Percentiles rank a stretch among this genome's conserved stretches.
Evolutionary conservation across 2,329 filamentous ascomycete species (phyloP).

Genomic region (Pseudogymnoascus sp.): DNA sequence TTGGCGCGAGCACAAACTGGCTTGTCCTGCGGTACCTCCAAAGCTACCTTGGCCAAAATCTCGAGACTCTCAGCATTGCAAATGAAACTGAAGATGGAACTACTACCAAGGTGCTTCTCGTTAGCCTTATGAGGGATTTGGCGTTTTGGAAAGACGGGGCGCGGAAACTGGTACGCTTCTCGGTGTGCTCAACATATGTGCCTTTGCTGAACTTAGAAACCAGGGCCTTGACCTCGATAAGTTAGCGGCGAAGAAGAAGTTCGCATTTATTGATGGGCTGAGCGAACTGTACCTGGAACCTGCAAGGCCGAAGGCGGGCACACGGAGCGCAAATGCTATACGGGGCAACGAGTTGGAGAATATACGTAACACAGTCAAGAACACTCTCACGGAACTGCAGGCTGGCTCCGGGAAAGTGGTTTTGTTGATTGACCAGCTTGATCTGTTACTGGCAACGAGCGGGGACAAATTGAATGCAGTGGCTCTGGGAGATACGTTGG

Average conservation of each 20-base stretch:
- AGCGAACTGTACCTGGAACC: slow-evolving; percentile 21
- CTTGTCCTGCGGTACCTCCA: slow-evolving; percentile 50
- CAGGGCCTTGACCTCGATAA: slow-evolving; percentile 65
- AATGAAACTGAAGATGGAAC: slow-evolving; percentile 26
- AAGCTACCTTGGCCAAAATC: slow-evolving; percentile 13
- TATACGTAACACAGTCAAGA: slow-evolving; percentile 19
- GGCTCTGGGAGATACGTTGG: slow-evolving; percentile 47
- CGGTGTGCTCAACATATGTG: slow-evolving; percentile 11
- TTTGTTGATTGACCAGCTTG: slow-evolving; percentile 59
- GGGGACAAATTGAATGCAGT: slow-evolving; percentile 38
- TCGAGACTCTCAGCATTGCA: slow-evolving; percentile 4
- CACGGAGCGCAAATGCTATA: slow-evolving; percentile 15
- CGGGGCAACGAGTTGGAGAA: slow-evolving; percentile 15
- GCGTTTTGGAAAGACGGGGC: slow-evolving; percentile 70
- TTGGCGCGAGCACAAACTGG: slow-evolving; percentile 59
- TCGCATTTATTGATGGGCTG: slow-evolving; percentile 66
- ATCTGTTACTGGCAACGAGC: slow-evolving; percentile 54
- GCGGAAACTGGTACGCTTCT: slow-evolving; percentile 52
- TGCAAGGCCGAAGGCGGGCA: slow-evolving; percentile 11
- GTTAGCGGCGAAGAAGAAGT: slow-evolving; percentile 47
- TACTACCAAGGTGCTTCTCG: slow-evolving; percentile 56
- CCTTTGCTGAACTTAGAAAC: neutral
- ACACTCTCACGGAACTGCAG: slow-evolving; percentile 17
- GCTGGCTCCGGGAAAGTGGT: slow-evolving; percentile 35
- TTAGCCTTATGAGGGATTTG: slow-evolving; percentile 74